A percentile compares a stretch with the other conserved stretches of the same genome.
Conservation (phyloP, 345 rosid species). For the Tarenaya hassleriana region DNA sequence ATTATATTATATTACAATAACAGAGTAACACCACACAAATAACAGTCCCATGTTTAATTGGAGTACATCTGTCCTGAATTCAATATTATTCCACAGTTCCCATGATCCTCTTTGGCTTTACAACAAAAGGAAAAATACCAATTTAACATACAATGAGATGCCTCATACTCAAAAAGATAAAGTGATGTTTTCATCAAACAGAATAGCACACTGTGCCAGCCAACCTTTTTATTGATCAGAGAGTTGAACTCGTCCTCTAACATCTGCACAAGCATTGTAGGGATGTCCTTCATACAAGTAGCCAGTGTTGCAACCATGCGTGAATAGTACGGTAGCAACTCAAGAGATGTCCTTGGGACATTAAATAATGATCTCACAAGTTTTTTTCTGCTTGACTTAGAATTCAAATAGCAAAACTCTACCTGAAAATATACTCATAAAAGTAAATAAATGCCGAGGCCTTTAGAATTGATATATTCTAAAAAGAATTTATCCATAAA, state of each 20-base stretch:
- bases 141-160: not conserved
- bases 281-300: conserved; percentile 92
- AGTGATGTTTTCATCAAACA: too few species aligned
- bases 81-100: conserved; percentile 4
- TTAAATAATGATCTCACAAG: conserved; percentile 89
- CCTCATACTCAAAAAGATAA: too few species aligned
- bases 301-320: conserved; percentile 94
- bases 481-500: too few species aligned
- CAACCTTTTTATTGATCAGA: conserved; percentile 88
- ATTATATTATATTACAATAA: conserved; percentile 3
- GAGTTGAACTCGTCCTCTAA: conserved; percentile 97
- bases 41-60: conserved; percentile 2
- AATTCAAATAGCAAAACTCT: conserved; percentile 92
- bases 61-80: conserved; percentile 10
- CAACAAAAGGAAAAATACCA: not conserved
- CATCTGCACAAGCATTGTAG: conserved; percentile 84
- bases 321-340: conserved; percentile 90
- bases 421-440: conserved; percentile 47
- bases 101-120: conserved; percentile 2
- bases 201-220: too few species aligned
- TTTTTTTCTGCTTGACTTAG: conserved; percentile 90
- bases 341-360: conserved; percentile 96
- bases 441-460: conserved; percentile 6
- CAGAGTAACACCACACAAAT: conserved; percentile 8
- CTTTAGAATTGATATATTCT: not conserved